Base-by-base conservation (phyloP, 2,329 filamentous ascomycete genomes). In the Penicillium frequentans region DNA sequence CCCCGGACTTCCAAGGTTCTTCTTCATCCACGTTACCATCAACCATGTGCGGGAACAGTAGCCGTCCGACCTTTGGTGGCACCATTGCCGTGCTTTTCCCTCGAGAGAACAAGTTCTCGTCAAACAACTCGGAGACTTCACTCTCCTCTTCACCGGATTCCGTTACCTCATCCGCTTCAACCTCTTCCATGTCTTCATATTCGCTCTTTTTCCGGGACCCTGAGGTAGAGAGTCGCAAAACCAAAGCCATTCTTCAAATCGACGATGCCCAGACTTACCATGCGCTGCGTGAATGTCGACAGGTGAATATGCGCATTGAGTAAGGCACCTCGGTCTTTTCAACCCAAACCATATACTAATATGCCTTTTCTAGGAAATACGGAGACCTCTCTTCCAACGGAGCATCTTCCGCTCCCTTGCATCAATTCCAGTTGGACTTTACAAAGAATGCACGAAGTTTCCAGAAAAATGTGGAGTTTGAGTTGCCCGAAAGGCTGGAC, bases 11-110 rank as follows among this genome's bases (percentile, higher is more conserved):
- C 6, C 24, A 26, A 26, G 24, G 24, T 7, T n/a, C 48, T 24
- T 49, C 6, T 46, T 42, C 11, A 53, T 37, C 26, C 29, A 50
- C 26, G 26, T 1, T 26, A 26, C 9, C 23, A 35, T 26, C 49
- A 10, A 21, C 33, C n/a, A 87, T 79, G 21, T 85, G 85, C 5
- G 78, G 72, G 14, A 57, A 66, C 0, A 81, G 81, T 10, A 66
- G 70, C 49, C 86, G 69, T 23, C 82, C 66, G 14, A 82, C 82
- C 26, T 79, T 66, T 26, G 74, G 70, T 31, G 66, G 69, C 11
- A 68, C 66, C 45, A 73, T 74, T 53, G 71, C 72, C 31, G 68
- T 74, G 43, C 65, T 74, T 16, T 73, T 70, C 46, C 70, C 70
- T 3, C 56, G 23, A 7, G 51, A 60, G 2, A 54, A 52, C 16